Conservation (phyloP, 2,329 filamentous ascomycete genomes). For the Aspergillus novofumigatus region DNA sequence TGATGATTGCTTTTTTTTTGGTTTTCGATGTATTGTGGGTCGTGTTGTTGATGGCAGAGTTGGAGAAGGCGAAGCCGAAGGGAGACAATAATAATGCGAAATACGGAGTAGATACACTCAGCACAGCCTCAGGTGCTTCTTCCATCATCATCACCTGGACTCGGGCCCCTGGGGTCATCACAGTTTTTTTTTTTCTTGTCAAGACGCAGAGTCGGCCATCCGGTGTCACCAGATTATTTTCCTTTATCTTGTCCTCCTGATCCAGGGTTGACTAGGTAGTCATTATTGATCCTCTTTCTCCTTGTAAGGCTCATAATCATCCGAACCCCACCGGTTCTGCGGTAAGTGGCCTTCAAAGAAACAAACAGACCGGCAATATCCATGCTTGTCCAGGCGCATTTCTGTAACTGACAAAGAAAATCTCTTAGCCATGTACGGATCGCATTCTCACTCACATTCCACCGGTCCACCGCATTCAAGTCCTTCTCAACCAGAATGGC, state of each 20-base stretch:
- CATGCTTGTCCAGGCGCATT: neutral
- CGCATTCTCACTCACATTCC: conserved; percentile 24
- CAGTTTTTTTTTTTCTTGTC: neutral
- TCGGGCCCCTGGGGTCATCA: neutral
- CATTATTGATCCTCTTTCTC: neutral
- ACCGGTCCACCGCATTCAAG: conserved; percentile 16
- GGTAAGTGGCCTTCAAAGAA: neutral
- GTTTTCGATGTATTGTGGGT: neutral
- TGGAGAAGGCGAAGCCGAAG: neutral
- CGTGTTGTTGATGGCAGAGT: neutral
- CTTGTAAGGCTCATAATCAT: neutral
- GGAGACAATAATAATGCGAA: neutral
- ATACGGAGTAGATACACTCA: neutral
- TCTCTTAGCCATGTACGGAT: conserved; percentile 31
- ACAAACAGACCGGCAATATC: neutral
- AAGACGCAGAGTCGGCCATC: neutral
- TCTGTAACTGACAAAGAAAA: neutral
- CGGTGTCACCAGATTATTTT: neutral
- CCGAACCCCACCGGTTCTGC: neutral
- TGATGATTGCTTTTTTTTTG: neutral
- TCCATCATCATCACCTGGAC: neutral
- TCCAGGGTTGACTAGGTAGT: neutral
- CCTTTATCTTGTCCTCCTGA: neutral
- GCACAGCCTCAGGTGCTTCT: neutral
- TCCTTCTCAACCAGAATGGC: conserved; percentile 39